Base-by-base conservation (phyloP, 1,139 yeast species). In the Yamadazyma epiphylla region DNA sequence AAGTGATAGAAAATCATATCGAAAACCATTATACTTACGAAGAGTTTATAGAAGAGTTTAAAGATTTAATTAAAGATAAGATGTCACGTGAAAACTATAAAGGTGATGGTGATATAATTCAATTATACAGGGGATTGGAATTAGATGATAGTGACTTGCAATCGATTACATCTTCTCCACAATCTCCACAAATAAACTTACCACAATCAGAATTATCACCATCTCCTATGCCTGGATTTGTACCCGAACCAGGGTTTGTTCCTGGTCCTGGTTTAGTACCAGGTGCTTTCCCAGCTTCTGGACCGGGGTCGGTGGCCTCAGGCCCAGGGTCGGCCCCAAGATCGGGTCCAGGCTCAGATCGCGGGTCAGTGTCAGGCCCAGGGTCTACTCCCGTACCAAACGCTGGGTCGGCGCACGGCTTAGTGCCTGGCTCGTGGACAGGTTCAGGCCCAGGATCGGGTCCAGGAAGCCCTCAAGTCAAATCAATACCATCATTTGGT, bases 31-130 rank as follows among this genome's bases (percentile, higher is more conserved):
- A 77, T 77, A 41, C 44, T 2, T 28, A 29, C 15, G 22, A 24
- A 5, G 29, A 35, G 10, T 41, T 29, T 59, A 53, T 22, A 37
- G 43, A 26, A 30, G 64, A 68, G 29, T 71, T 76, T 75, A 50
- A 58, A 28, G 46, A 42, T 27, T 56, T 60, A 14, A 56, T 66
- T 45, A 70, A 70, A 43, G 55, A 51, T 28, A 34, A 37, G 19
- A 32, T 54, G 34, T 32, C 40, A 19, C 28, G 36, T 19, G 43
- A 40, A 22, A 36, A 36, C 28, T 34, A 52, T 39, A 52, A 46
- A 32, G 71, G 71, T 5, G 36, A 32, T 28, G 70, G 70, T 5
- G 55, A 59, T 37, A 57, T 64, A 24, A 29, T 48, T 14, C 45
- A 47, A 29, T 58, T 64, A 36, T 63, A 58, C 41, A 50, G 51